Conservation (phyloP, 768 basidiomycete species). For the Podaxis mareebaensis region DNA sequence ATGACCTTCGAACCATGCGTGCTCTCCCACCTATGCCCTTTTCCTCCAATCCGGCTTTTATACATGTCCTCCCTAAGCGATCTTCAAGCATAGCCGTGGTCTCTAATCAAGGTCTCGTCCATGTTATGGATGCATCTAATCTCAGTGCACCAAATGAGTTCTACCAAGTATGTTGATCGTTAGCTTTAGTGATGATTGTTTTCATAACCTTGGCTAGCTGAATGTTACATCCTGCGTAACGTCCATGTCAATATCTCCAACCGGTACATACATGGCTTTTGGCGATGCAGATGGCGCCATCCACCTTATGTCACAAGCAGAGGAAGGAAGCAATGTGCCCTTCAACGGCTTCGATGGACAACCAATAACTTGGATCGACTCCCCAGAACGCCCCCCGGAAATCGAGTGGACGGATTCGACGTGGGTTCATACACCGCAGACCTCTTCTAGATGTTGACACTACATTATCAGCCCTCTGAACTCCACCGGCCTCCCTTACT, state of each 20-base stretch:
- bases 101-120: slow-evolving; percentile 81
- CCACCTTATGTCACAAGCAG: slow-evolving; percentile 76
- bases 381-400: slow-evolving; percentile 62
- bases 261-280: slow-evolving; percentile 90
- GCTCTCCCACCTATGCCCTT: slow-evolving; percentile 87
- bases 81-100: slow-evolving; percentile 72
- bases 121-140: slow-evolving; percentile 80
- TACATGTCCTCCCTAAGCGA: slow-evolving; percentile 77
- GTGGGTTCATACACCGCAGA: slow-evolving; percentile 41
- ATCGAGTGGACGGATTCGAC: slow-evolving; percentile 84
- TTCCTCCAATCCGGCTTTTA: slow-evolving; percentile 83
- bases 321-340: slow-evolving; percentile 61
- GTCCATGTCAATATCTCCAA: slow-evolving; percentile 79
- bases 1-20: slow-evolving; percentile 82
- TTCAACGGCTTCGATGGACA: slow-evolving; percentile 92
- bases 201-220: slow-evolving; percentile 42
- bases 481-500: slow-evolving; percentile 85
- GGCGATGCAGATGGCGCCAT: slow-evolving; percentile 86
- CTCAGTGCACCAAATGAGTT: slow-evolving; percentile 70
- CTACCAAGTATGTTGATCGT: slow-evolving; percentile 61
- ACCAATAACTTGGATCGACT: slow-evolving; percentile 82
- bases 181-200: not conserved
- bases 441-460: not conserved
- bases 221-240: slow-evolving; percentile 77
- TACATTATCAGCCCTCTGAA: slow-evolving; percentile 71